These are phyloP conservation scores for Bifiguratus adelaidae DNA, from an alignment of 192 early-diverging fungal genomes.

Conservation along the genomic window DNA sequence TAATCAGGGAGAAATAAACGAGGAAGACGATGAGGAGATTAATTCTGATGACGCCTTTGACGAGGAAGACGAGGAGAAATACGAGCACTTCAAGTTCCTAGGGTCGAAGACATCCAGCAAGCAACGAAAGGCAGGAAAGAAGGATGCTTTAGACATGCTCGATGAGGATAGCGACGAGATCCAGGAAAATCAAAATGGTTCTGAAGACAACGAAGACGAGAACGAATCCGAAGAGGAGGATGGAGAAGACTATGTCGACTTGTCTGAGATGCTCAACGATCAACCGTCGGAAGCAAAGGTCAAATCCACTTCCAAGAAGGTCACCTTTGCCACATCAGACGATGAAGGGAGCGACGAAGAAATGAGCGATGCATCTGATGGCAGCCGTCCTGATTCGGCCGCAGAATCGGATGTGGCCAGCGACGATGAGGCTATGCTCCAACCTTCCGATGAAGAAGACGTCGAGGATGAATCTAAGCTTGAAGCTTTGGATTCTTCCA, in stretches of 20 bases:
- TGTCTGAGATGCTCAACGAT: slow-evolving; percentile 50
- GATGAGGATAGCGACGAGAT: slow-evolving; percentile 13
- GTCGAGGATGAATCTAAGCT: slow-evolving; percentile 27
- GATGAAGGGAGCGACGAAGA: slow-evolving; percentile 7
- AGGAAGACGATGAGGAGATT: slow-evolving; percentile 92
- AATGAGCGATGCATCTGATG: too few species aligned
- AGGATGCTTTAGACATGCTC: slow-evolving; percentile 19
- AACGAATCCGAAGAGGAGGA: slow-evolving; percentile 34
- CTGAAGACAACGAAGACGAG: slow-evolving; percentile 20
- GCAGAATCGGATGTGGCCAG: too few species aligned
- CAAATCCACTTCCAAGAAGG: slow-evolving; percentile 1
- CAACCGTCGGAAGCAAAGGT: slow-evolving; percentile 12
- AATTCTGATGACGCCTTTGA: slow-evolving; percentile 87
- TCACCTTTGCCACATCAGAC: background rate
- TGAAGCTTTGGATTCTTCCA: slow-evolving; percentile 48
- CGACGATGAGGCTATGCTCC: slow-evolving; percentile 15
- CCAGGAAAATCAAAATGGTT: slow-evolving; percentile 22
- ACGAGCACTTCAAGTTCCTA: slow-evolving; percentile 53
- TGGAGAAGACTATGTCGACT: slow-evolving; percentile 39
- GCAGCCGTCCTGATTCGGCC: too few species aligned
- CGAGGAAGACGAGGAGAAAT: slow-evolving; percentile 74
- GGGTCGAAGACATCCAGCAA: slow-evolving; percentile 24
- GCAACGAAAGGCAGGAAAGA: slow-evolving; percentile 8
- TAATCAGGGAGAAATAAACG: slow-evolving; percentile 63
- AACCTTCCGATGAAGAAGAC: slow-evolving; percentile 16